Percentiles rank a stretch among this genome's conserved stretches.
These are phyloP conservation scores for Paramecium sonneborni DNA, from an alignment of 73 alveolate genomes.

Conservation along the genomic window DNA sequence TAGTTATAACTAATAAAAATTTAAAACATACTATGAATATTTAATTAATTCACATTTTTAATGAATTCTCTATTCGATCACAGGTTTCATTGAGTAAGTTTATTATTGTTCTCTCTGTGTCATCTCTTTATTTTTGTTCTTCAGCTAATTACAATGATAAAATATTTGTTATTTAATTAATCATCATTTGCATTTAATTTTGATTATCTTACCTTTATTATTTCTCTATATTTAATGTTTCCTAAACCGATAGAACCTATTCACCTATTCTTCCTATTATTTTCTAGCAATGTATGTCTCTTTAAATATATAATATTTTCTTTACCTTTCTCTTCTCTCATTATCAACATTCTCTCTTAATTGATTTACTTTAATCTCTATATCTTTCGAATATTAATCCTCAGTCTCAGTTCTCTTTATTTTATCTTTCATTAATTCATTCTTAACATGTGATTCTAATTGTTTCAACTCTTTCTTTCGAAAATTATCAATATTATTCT, in stretches of 20 bases:
- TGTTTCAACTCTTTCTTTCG: not conserved
- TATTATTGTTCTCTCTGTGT: conserved; percentile 74
- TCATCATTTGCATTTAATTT: conserved; percentile 69
- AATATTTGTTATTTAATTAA: conserved; percentile 71
- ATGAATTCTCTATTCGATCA: conserved; percentile 70
- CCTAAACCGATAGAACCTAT: conserved; percentile 74
- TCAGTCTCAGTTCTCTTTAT: conserved; percentile 67
- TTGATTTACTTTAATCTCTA: not conserved
- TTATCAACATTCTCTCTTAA: conserved; percentile 51
- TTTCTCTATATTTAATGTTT: conserved; percentile 62
- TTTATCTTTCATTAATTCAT: not conserved
- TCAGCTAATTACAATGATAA: conserved; percentile 65
- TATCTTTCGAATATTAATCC: conserved; percentile 35
- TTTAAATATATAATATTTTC: not conserved
- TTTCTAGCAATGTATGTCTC: not conserved
- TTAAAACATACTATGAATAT: not conserved
- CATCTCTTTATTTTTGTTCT: conserved; percentile 71
- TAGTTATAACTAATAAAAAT: not conserved
- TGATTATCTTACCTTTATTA: conserved; percentile 74
- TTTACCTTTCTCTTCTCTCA: conserved; percentile 75
- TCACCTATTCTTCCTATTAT: conserved; percentile 48
- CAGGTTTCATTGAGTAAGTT: conserved; percentile 78
- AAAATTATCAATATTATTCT: not conserved
- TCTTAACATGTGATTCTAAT: not conserved
- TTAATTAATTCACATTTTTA: not conserved